Percentiles rank a stretch among this genome's conserved stretches.
Conservation (phyloP, 257 asterid species). For the Solanum pinnatisectum region DNA sequence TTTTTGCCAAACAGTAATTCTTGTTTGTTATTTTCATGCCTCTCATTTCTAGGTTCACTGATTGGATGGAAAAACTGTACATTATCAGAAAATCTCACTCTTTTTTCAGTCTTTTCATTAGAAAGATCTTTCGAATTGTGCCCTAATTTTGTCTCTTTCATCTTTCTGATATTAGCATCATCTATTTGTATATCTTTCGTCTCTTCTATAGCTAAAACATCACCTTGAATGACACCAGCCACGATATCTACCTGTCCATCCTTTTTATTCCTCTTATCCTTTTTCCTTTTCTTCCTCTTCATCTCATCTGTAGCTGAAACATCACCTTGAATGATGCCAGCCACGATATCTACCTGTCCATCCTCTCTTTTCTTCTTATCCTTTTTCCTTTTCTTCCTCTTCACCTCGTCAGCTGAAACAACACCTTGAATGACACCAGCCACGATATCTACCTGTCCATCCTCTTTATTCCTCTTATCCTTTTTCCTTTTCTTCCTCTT, state of each 20-base stretch:
- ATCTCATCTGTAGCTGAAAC: neutral
- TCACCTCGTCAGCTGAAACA: neutral
- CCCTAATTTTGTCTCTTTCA: neutral
- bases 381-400: neutral
- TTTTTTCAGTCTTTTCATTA: neutral
- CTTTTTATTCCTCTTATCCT: neutral
- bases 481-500: neutral
- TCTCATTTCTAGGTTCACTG: neutral
- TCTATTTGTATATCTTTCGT: neutral
- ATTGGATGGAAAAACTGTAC: neutral
- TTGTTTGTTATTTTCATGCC: neutral
- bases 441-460: neutral
- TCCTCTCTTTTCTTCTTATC: neutral
- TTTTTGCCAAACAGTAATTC: neutral
- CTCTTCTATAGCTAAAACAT: neutral
- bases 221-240: neutral
- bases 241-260: neutral
- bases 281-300: neutral
- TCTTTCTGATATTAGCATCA: neutral
- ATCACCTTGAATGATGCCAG: neutral
- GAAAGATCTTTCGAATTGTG: neutral
- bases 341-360: neutral
- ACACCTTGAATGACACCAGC: neutral
- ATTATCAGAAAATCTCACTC: neutral
- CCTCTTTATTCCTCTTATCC: neutral